Evolutionary conservation across 495 filamentous ascomycete genomes (phyloP).

Genomic region (Paragyromitra xinjiangensis): DNA sequence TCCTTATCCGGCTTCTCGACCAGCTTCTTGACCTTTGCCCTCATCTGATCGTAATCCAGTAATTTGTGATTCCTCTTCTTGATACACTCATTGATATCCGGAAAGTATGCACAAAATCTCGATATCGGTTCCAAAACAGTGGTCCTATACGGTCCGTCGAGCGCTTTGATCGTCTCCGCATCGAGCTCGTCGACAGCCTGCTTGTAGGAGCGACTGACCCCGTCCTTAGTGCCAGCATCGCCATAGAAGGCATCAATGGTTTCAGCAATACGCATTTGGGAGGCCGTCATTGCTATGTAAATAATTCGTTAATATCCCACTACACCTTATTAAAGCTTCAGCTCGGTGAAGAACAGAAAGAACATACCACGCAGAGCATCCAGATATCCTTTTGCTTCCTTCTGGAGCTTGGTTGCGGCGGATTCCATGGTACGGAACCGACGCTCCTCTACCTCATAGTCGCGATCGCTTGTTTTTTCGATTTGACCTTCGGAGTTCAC

Average conservation of each 20-base stretch:
- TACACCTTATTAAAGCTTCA: not conserved
- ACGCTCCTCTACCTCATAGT: slow-evolving; percentile 97
- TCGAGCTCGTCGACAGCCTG: slow-evolving; percentile 97
- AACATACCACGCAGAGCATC: slow-evolving; percentile 86
- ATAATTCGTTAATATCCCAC: slow-evolving; percentile 7
- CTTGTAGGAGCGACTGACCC: slow-evolving; percentile 95
- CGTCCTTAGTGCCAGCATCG: slow-evolving; percentile 91
- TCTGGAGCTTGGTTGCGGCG: slow-evolving; percentile 87
- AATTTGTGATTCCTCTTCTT: slow-evolving; percentile 98
- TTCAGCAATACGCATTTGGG: slow-evolving; percentile 98
- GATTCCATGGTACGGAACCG: slow-evolving; percentile 97
- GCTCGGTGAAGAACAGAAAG: not conserved
- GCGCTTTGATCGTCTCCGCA: slow-evolving; percentile 95
- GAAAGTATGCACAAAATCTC: slow-evolving; percentile 97
- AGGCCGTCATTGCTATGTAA: slow-evolving; percentile 89
- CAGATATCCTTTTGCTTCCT: slow-evolving; percentile 96
- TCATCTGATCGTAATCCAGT: slow-evolving; percentile 95
- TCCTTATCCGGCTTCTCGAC: slow-evolving; percentile 99
- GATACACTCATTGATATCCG: slow-evolving; percentile 98
- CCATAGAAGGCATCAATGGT: slow-evolving; percentile 99
- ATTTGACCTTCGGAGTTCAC: slow-evolving; percentile 73
- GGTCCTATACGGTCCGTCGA: slow-evolving; percentile 95
- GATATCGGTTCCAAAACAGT: slow-evolving; percentile 95
- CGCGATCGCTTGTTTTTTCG: slow-evolving; percentile 95
- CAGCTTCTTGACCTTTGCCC: slow-evolving; percentile 93